A percentile compares a stretch with the other conserved stretches of the same genome.
Evolutionary conservation across 208 protist genomes (phyloP).

Genomic region (Angomonas deanei): DNA sequence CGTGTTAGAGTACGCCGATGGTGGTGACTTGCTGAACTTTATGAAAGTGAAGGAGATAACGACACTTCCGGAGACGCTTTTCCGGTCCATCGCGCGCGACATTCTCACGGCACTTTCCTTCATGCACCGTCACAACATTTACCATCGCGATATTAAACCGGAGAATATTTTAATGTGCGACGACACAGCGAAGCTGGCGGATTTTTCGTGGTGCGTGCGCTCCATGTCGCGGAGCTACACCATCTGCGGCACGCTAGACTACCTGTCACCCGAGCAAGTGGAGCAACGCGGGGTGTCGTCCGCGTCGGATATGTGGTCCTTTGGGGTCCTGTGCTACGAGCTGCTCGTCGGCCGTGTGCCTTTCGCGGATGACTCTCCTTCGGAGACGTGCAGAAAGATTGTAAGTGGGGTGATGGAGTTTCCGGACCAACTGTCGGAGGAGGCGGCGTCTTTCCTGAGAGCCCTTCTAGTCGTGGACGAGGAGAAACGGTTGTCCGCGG

Average conservation of each 20-base stretch:
- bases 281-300: constrained; percentile 21
- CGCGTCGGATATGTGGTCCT: constrained; percentile 62
- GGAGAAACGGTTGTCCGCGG: constrained; percentile 29
- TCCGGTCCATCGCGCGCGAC: constrained; percentile 19
- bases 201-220: constrained; percentile 92
- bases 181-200: constrained; percentile 90
- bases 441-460: constrained; percentile 42
- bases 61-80: constrained; percentile 24
- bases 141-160: constrained; percentile 78
- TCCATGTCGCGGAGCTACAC: neutral
- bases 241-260: constrained; percentile 93
- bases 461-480: constrained; percentile 47
- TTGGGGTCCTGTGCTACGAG: constrained; percentile 59
- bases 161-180: constrained; percentile 65
- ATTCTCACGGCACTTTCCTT: constrained; percentile 33
- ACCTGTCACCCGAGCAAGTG: constrained; percentile 95
- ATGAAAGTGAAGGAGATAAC: neutral
- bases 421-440: constrained; percentile 25
- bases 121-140: constrained; percentile 53
- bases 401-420: constrained; percentile 24
- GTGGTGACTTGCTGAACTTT: constrained; percentile 91
- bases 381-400: constrained; percentile 34
- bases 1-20: constrained; percentile 95
- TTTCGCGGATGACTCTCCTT: constrained; percentile 32
- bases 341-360: constrained; percentile 46